These are phyloP conservation scores for Isoetes taiwanensis DNA, from an alignment of 75 land plant genomes.

Conservation along the genomic window DNA sequence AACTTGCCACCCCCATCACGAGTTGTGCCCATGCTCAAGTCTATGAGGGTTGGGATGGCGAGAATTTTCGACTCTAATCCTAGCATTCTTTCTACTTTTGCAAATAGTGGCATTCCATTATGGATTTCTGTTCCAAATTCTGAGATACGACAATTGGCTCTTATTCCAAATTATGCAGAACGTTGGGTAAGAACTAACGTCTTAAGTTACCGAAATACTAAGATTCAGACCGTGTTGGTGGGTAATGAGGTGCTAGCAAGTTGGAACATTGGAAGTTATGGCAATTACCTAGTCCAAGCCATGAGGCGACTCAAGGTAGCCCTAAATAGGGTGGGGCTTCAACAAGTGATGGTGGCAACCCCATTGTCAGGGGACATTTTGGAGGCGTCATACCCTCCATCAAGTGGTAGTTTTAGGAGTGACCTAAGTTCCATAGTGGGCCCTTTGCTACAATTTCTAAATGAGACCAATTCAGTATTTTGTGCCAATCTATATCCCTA, in stretches of 20 bases:
- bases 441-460: not conserved
- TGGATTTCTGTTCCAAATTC: not conserved
- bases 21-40: not conserved
- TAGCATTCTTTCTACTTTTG: not conserved
- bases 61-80: not conserved
- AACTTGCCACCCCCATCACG: not conserved
- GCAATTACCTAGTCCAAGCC: not conserved
- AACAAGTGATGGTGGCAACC: not conserved
- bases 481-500: slow-evolving; percentile 2
- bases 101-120: not conserved
- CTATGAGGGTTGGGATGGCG: not conserved
- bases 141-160: not conserved
- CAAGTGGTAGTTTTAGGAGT: not conserved
- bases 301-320: not conserved
- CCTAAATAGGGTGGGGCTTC: not conserved
- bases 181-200: not conserved
- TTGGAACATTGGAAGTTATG: not conserved
- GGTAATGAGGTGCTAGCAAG: not conserved
- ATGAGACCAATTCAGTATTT: not conserved
- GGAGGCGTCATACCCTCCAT: not conserved
- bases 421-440: not conserved
- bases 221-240: not conserved
- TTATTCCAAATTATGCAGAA: not conserved
- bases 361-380: not conserved
- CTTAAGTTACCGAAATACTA: not conserved